These are phyloP conservation scores for Aspergillus cavernicola DNA, from an alignment of 495 filamentous ascomycete genomes.

Conservation along the genomic window DNA sequence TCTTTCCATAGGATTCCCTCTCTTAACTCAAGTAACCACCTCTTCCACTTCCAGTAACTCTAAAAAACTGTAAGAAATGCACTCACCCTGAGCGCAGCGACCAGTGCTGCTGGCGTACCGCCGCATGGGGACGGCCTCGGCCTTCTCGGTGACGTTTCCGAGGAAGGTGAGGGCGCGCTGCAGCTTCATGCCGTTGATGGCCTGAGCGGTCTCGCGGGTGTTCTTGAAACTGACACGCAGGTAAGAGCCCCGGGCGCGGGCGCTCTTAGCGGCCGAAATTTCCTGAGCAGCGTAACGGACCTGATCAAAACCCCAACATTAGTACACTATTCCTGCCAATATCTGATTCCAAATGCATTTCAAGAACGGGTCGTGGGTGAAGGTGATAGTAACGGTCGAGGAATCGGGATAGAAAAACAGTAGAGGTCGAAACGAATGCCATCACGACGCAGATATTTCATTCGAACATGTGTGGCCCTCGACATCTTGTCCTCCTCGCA, in stretches of 20 bases:
- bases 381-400: conserved; percentile 11
- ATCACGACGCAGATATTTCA: conserved; percentile 10
- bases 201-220: conserved; percentile 98
- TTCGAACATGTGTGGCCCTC: background rate
- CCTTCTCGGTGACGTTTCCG: conserved; percentile 92
- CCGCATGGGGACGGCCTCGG: conserved; percentile 95
- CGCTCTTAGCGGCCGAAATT: conserved; percentile 86
- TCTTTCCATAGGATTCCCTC: background rate
- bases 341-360: background rate
- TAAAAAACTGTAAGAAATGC: too few relatives aligned
- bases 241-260: conserved; percentile 95
- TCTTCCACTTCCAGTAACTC: too few relatives aligned
- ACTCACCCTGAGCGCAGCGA: conserved; percentile 93
- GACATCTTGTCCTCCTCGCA: background rate
- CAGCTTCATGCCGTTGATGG: conserved; percentile 99
- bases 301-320: conserved; percentile 46
- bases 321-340: conserved; percentile 20
- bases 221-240: conserved; percentile 99
- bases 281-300: conserved; percentile 96
- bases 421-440: conserved; percentile 6
- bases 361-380: conserved; percentile 9
- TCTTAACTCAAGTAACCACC: too few relatives aligned
- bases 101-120: conserved; percentile 92
- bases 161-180: conserved; percentile 90
- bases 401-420: conserved; percentile 2